Evolutionary conservation across 257 asterid genomes (phyloP).

Genomic region (Forsythia suspensa): DNA sequence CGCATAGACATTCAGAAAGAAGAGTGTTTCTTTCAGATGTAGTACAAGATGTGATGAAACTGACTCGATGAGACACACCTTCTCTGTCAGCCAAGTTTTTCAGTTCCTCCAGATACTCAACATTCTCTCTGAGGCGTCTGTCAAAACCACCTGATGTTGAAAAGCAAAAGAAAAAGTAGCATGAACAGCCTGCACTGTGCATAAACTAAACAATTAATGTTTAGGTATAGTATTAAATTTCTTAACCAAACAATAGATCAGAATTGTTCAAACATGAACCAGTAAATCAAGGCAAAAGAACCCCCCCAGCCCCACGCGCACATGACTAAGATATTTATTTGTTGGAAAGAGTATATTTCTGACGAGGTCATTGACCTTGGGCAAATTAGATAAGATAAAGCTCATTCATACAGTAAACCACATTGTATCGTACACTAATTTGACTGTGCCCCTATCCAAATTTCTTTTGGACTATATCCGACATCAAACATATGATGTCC

Average conservation of each 20-base stretch:
- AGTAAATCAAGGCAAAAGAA: not conserved
- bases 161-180: not conserved
- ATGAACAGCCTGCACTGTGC: not conserved
- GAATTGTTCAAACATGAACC: not conserved
- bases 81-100: slow-evolving; percentile 67
- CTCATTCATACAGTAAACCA: not conserved
- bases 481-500: not conserved
- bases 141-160: slow-evolving; percentile 77
- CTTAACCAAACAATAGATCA: not conserved
- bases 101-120: slow-evolving; percentile 80
- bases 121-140: slow-evolving; percentile 82
- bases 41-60: slow-evolving; percentile 83
- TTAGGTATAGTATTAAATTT: too few species aligned
- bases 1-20: slow-evolving; percentile 76
- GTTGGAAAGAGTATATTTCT: not conserved
- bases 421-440: not conserved
- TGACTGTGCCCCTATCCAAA: not conserved
- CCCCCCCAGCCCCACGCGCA: not conserved
- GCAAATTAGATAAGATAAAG: not conserved
- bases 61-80: slow-evolving; percentile 62
- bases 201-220: too few species aligned
- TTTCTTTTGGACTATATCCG: not conserved
- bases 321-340: not conserved
- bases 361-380: not conserved
- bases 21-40: slow-evolving; percentile 75